A percentile compares a stretch with the other conserved stretches of the same genome.
Conservation (phyloP, 352 stramenopile genomes). For the Phytophthora chlamydospora region DNA sequence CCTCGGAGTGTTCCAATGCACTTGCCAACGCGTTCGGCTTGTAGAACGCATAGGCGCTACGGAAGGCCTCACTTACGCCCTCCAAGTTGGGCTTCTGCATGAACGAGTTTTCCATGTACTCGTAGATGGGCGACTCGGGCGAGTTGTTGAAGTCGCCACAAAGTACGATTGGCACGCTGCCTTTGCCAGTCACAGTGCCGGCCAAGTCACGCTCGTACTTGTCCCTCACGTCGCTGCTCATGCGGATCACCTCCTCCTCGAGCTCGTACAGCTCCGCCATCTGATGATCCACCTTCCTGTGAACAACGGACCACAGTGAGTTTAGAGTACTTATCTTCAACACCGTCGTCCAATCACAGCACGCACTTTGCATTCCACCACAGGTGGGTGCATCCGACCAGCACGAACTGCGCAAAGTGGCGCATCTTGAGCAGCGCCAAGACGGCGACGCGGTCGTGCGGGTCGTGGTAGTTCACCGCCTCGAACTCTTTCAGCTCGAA, state of each 20-base stretch:
- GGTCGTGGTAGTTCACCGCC: constrained; percentile 86
- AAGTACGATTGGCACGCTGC: constrained; percentile 75
- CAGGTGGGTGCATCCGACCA: constrained; percentile 84
- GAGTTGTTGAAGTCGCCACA: constrained; percentile 92
- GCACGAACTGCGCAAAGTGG: constrained; percentile 79
- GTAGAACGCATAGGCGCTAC: constrained; percentile 78
- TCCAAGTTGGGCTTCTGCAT: constrained; percentile 86
- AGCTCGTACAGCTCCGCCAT: constrained; percentile 87
- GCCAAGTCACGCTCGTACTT: constrained; percentile 80
- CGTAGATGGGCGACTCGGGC: constrained; percentile 81
- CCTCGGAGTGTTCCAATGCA: constrained; percentile 35
- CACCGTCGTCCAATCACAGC: background rate
- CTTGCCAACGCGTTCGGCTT: constrained; percentile 53
- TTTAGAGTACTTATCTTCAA: background rate
- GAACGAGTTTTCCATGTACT: constrained; percentile 90
- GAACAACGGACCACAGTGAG: background rate
- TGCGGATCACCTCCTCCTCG: constrained; percentile 81
- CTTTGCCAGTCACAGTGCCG: constrained; percentile 52
- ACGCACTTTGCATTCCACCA: constrained; percentile 90
- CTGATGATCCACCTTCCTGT: constrained; percentile 86
- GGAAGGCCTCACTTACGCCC: constrained; percentile 66
- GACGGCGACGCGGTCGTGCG: constrained; percentile 86
- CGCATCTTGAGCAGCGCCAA: constrained; percentile 86
- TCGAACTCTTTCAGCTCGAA: constrained; percentile 89
- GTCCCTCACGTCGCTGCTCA: constrained; percentile 79